Base-by-base conservation (phyloP, 2,329 filamentous ascomycete genomes). In the Calonectria henricotiae region DNA sequence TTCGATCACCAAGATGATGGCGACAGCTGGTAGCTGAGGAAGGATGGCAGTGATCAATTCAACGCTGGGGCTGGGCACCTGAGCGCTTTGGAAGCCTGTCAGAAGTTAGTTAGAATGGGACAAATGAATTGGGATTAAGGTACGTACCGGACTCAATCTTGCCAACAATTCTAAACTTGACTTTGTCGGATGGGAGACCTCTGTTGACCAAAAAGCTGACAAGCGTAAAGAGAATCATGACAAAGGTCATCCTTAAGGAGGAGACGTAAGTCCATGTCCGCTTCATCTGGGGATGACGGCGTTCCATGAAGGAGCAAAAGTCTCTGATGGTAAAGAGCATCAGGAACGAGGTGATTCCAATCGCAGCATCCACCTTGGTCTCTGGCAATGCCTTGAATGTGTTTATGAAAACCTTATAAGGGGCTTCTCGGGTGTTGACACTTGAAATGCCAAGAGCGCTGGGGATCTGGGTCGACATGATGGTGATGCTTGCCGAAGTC, bases 1-100 rank as follows among this genome's bases (percentile, higher is more conserved):
- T 81, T 95, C 93, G 65, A 96, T 93, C 23, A 95, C 87, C 20
- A 95, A 83, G 20, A 96, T 93, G 71, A 96, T 93, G 60, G 94
- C 89, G 0, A 92, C 89, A 20, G 91, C 91, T 0, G 93, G 93
- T 7, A 95, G 82, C 70, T 95, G 85, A 30, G 85, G 85, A 2
- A 88, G 83, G 73, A 94, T 89, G 0, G 86, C 79, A 1, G 81
- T 83, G 74, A 94, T 84, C 51, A 94, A 85, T 0, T 85, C 80
- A 0, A 79, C 79, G 69, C 89, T 87, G 54, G 93, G 82, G 0
- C 78, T 83, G 0, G 93, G 92, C 0, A 90, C 86, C 9, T 85
- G 87, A 6, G 91, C 91, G 74, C 90, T 82, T 75, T 90, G 84
- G 80, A 95, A 94, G 15, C 92, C 88, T 86, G 72, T 51, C 4